These are phyloP conservation scores for Mortierella hygrophila DNA, from an alignment of 192 early-diverging fungal species.

Conservation along the genomic window DNA sequence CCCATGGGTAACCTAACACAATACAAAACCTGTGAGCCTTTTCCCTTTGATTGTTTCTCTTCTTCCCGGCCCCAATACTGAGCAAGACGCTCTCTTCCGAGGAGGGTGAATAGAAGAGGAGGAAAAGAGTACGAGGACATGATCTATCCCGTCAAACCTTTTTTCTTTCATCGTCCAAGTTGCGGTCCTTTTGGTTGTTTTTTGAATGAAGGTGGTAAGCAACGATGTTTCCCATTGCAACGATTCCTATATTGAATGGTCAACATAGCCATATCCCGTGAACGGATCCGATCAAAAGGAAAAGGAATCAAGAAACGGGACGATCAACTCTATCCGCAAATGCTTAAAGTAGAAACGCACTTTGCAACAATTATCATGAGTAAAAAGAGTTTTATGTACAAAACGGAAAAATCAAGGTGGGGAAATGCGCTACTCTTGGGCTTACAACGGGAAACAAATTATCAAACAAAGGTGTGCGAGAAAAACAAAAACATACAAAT, in stretches of 20 bases:
- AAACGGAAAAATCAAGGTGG: not conserved
- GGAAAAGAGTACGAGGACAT: not conserved
- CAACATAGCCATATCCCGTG: not conserved
- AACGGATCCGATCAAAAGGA: not conserved
- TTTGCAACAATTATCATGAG: not conserved
- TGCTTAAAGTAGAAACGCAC: not conserved
- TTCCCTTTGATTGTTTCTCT: not conserved
- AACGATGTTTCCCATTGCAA: not conserved
- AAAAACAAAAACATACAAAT: not conserved
- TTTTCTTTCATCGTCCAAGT: not conserved
- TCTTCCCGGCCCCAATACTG: not conserved
- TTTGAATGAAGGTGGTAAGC: not conserved
- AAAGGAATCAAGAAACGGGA: not conserved
- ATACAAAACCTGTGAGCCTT: not conserved
- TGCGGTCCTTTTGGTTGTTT: not conserved
- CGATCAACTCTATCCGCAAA: not conserved
- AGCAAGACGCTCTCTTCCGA: slow-evolving; percentile 4
- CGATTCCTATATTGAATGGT: not conserved
- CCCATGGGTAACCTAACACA: not conserved
- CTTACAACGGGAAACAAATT: not conserved
- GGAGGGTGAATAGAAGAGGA: not conserved
- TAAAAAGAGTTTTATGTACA: not conserved
- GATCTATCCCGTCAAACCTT: slow-evolving; percentile 4
- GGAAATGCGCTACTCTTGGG: not conserved
- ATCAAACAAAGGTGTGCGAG: not conserved